Base-by-base conservation (phyloP, 257 asterid species). In the Plantago major region DNA sequence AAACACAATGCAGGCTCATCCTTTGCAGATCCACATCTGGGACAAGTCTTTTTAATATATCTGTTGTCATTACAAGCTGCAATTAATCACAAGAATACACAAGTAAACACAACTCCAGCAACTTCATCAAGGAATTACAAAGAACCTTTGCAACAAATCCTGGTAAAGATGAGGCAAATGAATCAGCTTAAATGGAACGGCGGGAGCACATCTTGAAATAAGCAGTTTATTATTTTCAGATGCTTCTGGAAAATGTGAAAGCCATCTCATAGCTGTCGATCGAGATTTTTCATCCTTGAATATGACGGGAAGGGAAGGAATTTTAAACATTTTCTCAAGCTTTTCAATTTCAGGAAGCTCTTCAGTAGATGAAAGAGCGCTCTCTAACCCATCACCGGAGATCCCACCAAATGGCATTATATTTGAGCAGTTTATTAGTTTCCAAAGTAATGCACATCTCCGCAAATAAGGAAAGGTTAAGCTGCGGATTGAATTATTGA, bases 391-490 rank as follows among this genome's bases (percentile, higher is more conserved):
- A 76, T 59, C 68, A 47, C 55, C 57, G 16, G 73, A 66, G 56
- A 83, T 94, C 61, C 74, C 74, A 56, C 75, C 65, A 72, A 89
- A 93, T 19, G 95, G 92, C 69, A 60, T 74, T 62, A 70, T 58
- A 26, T 62, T 72, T 43, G 96, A 82, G 76, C 76, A 70, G 66
- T 78, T 78, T 64, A 89, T 70, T 42, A 93, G 81, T 74, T 81
- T 90, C 99, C 99, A 87, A 50, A 93, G 76, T 76, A 93, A 67
- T 58, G 89, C 94, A 74, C 97, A 93, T 85, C 94, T 82, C 72
- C 99, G 78, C 68, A 93, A 73, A 68, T 68, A 93, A n/a, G 99
- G 99, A 77, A 81, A 83, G 40, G 87, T 83, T 75, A 89, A 67
- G 74, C 90, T 73, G 45, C 92, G 88, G 62, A 93, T 80, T 7